Conservation (phyloP, 2,329 filamentous ascomycete species). For the Fonsecaea erecta region DNA sequence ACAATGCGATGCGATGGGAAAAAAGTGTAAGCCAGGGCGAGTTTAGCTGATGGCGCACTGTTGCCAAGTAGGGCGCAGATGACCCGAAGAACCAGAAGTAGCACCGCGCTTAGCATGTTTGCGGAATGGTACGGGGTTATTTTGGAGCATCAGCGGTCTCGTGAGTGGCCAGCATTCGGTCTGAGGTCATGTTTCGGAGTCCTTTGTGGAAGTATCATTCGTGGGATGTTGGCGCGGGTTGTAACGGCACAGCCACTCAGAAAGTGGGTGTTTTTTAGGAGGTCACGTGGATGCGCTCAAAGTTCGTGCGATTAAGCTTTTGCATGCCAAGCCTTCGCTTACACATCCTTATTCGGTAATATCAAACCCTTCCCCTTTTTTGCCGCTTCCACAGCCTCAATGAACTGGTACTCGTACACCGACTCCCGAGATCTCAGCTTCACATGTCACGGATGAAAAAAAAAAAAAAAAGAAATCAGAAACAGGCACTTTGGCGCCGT, state of each 20-base stretch:
- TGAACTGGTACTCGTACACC: background rate
- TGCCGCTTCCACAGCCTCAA: background rate
- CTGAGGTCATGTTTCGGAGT: background rate
- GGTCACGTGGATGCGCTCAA: conserved; percentile 10
- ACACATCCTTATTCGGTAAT: background rate
- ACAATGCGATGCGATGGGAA: conserved; percentile 2
- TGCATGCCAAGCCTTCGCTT: conserved; percentile 1
- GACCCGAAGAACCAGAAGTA: background rate
- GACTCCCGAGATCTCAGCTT: background rate
- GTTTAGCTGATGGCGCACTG: background rate
- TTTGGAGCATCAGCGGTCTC: background rate
- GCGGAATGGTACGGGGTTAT: background rate
- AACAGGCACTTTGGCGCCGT: background rate
- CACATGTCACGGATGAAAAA: no score
- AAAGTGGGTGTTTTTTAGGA: background rate
- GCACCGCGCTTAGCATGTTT: background rate
- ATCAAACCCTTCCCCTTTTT: background rate
- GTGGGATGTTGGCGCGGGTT: background rate
- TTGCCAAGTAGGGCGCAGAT: conserved; percentile 1
- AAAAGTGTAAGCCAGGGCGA: background rate
- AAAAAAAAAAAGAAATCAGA: background rate
- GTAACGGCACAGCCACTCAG: background rate
- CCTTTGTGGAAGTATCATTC: background rate
- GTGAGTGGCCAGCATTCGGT: background rate
- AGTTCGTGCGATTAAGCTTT: conserved; percentile 14